phyloP scores from a whole-genome alignment of 2,329 filamentous ascomycete species.

The Clarireedia monteithiana region DNA sequence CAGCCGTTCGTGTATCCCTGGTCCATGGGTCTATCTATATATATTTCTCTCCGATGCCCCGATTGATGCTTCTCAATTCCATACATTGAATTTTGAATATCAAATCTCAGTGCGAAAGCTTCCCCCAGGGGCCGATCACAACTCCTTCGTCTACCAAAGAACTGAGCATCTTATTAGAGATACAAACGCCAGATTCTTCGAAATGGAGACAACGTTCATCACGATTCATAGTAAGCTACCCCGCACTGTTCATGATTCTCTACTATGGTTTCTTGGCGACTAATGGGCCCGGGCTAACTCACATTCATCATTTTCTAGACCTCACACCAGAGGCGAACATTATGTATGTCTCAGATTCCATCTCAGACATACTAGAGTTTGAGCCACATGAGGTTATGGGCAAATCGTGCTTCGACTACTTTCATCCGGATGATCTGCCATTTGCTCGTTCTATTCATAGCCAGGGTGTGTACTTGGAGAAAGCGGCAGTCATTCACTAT shows the following conservation, averaged over 20 bases:
- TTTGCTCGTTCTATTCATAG: slow-evolving; percentile 66
- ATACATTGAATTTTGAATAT: background rate
- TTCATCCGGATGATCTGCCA: slow-evolving; percentile 66
- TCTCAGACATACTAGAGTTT: slow-evolving; percentile 77
- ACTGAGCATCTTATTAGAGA: slow-evolving; percentile 31
- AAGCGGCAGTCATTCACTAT: slow-evolving; percentile 78
- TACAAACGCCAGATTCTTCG: slow-evolving; percentile 29
- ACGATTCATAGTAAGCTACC: slow-evolving; percentile 70
- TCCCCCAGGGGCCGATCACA: background rate
- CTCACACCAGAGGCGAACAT: slow-evolving; percentile 69
- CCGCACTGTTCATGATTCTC: background rate
- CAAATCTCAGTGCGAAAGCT: background rate
- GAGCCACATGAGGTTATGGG: slow-evolving; percentile 67
- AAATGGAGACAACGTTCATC: slow-evolving; percentile 83
- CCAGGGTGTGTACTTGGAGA: slow-evolving; percentile 69
- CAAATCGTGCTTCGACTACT: slow-evolving; percentile 76
- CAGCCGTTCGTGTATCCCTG: background rate
- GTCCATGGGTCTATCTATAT: background rate
- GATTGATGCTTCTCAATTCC: background rate
- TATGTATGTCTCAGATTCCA: slow-evolving; percentile 75
- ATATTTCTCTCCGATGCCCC: background rate
- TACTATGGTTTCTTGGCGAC: slow-evolving; percentile 1
- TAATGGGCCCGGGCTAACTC: slow-evolving; percentile 10
- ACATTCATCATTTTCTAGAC: slow-evolving; percentile 41
- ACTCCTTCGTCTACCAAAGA: slow-evolving; percentile 14